Percentiles rank a stretch among this genome's conserved stretches.
phyloP scores from a whole-genome alignment of 1,284 basidiomycete species.

The Fomitopsis schrenkii region DNA sequence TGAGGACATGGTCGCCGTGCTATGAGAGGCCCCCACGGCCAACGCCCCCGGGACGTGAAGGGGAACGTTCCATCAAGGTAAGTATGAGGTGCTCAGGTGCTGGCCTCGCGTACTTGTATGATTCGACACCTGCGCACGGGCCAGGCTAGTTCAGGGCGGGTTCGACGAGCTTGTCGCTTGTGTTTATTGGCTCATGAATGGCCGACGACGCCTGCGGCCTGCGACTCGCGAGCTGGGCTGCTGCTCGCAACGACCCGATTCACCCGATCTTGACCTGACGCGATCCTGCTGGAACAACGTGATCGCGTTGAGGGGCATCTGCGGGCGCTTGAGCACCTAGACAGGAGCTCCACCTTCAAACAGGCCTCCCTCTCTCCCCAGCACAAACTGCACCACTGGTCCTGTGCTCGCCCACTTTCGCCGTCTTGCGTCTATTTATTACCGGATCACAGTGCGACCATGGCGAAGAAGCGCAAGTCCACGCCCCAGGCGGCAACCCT shows the following conservation, averaged over 20 bases:
- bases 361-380: no score
- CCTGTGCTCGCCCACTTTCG: no score
- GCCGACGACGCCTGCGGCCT: no score
- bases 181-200: neutral
- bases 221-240: no score
- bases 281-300: neutral
- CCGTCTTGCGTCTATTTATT: neutral
- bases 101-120: no score
- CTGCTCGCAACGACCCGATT: no score
- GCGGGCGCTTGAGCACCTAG: no score
- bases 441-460: neutral
- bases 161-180: neutral
- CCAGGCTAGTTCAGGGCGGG: neutral
- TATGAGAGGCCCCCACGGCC: slow-evolving; percentile 48
- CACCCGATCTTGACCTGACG: neutral
- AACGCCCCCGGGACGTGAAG: neutral
- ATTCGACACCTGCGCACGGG: no score
- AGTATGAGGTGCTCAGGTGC: neutral
- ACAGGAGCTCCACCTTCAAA: no score
- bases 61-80: slow-evolving; percentile 1
- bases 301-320: neutral
- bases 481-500: slow-evolving; percentile 38
- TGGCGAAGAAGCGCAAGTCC: slow-evolving; percentile 40
- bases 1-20: slow-evolving; percentile 68
- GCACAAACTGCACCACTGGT: no score